Percentiles rank a stretch among this genome's conserved stretches.
These are phyloP conservation scores for Hymenoscyphus albidus DNA, from an alignment of 2,329 filamentous ascomycete species.

Conservation along the genomic window DNA sequence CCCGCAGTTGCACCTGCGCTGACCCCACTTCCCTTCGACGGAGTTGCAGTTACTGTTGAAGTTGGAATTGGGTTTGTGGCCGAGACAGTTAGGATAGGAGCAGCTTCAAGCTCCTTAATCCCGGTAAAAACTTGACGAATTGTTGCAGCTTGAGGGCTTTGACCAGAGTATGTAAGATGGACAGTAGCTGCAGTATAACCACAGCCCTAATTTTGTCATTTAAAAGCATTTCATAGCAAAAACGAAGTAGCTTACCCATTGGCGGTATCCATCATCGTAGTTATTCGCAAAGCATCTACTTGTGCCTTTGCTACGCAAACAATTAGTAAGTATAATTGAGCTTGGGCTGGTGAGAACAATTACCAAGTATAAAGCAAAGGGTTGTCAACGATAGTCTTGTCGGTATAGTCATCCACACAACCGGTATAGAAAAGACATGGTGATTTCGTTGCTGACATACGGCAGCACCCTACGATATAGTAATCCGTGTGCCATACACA, in stretches of 20 bases:
- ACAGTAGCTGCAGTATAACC: slow-evolving; percentile 12
- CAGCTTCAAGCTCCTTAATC: slow-evolving; percentile 8
- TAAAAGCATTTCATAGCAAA: neutral
- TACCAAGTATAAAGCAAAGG: slow-evolving; percentile 18
- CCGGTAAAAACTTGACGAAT: slow-evolving; percentile 15
- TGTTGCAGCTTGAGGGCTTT: slow-evolving; percentile 7
- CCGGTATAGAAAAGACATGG: slow-evolving; percentile 17
- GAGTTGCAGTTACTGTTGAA: slow-evolving; percentile 1
- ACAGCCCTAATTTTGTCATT: slow-evolving; percentile 8
- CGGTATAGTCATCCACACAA: slow-evolving; percentile 17
- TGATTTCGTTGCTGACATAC: slow-evolving; percentile 13
- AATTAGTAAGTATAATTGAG: neutral
- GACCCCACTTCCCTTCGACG: neutral
- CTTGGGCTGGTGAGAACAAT: neutral
- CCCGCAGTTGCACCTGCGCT: neutral
- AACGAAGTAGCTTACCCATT: slow-evolving; percentile 9
- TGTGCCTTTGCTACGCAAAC: slow-evolving; percentile 11
- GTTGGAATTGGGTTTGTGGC: neutral
- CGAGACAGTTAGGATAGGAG: neutral
- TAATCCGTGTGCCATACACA: slow-evolving; percentile 22
- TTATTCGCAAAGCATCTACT: slow-evolving; percentile 14
- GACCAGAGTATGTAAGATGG: slow-evolving; percentile 8
- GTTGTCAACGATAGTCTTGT: slow-evolving; percentile 9
- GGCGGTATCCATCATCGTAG: slow-evolving; percentile 14
- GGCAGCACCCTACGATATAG: slow-evolving; percentile 20